Base-by-base conservation (phyloP, 495 filamentous ascomycete genomes). In the Lepidopterella palustris region DNA sequence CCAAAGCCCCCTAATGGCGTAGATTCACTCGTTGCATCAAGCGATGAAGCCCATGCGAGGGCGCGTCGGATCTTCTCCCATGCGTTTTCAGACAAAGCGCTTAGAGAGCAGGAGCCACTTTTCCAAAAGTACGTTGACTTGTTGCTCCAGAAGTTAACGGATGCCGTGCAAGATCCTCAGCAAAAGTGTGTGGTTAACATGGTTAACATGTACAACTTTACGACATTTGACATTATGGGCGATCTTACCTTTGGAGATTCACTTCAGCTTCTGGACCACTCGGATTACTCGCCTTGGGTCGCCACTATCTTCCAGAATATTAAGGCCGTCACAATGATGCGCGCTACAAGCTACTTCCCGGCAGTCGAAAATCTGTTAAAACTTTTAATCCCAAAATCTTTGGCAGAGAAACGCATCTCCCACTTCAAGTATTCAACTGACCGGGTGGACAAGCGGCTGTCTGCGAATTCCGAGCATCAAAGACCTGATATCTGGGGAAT, bases 91-190 rank as follows among this genome's bases (percentile, higher is more conserved):
- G 60, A 71, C 18, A 68, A 72, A 5, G 79, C 78, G 0, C 51
- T 84, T 45, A 66, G 68, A 6, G 73, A 71, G 28, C 79, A 82
- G 61, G 73, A 78, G 55, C 65, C 63, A 0, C 65, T 77, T 3
- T 60, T 81, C 13, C 66, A 74, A 28, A 60, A 59, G 26, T 76
- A 79, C 39, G 71, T 74, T 45, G 47, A 66, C 52, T 59, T 73
- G 20, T 68, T 81, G 4, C 72, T 77, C 32, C 13, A 32, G 9
- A 57, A 60, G 45, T 56, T 74, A 15, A 55, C 59, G 32, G 62
- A 60, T 20, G 61, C 57, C 4, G 21, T 57, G 39, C 26, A 53
- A 54, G 57, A 67, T 45, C 47, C 45, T 3, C 48, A 56, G 13
- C 5, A 42, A 64, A 20, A 55, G 20, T 24, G 45, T 31, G 42